Conservation (phyloP, 768 basidiomycete genomes). For the Fomitopsis serialis region DNA sequence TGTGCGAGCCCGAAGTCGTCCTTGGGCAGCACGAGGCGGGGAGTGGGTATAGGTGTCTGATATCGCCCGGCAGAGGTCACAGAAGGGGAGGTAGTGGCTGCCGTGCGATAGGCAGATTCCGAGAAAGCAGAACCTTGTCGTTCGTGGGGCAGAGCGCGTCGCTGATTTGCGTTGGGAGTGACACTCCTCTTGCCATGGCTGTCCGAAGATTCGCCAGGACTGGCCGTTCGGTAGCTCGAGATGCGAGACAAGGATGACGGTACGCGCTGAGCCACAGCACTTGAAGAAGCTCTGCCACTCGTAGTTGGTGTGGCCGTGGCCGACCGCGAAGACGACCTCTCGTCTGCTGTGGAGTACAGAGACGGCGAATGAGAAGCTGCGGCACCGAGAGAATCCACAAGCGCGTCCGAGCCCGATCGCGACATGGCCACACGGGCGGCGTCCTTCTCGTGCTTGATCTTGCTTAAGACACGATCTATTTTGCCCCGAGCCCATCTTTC, state of each 20-base stretch:
- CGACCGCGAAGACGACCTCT: slow-evolving; percentile 29
- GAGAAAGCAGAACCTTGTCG: slow-evolving; percentile 74
- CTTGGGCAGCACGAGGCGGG: slow-evolving; percentile 47
- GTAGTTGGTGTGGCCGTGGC: slow-evolving; percentile 18
- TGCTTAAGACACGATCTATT: slow-evolving; percentile 70
- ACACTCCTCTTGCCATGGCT: slow-evolving; percentile 21
- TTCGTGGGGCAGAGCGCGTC: slow-evolving; percentile 19
- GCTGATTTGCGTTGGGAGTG: slow-evolving; percentile 32
- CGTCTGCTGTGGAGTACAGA: slow-evolving; percentile 43
- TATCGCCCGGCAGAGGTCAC: background rate
- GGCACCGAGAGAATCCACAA: slow-evolving; percentile 23
- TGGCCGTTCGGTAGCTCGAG: slow-evolving; percentile 23
- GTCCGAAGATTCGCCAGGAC: slow-evolving; percentile 19
- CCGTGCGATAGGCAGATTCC: slow-evolving; percentile 42
- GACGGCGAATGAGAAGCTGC: slow-evolving; percentile 37
- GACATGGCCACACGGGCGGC: slow-evolving; percentile 21
- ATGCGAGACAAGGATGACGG: slow-evolving; percentile 24
- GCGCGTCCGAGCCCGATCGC: slow-evolving; percentile 16
- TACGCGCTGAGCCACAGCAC: slow-evolving; percentile 15
- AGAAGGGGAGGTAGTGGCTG: slow-evolving; percentile 14
- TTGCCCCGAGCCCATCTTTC: slow-evolving; percentile 59
- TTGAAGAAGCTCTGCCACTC: slow-evolving; percentile 13
- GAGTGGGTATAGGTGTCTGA: slow-evolving; percentile 18
- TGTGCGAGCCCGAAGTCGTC: slow-evolving; percentile 84
- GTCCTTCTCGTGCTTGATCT: slow-evolving; percentile 62